These are phyloP conservation scores for Xylaria acuta DNA, from an alignment of 495 filamentous ascomycete genomes.

Conservation along the genomic window DNA sequence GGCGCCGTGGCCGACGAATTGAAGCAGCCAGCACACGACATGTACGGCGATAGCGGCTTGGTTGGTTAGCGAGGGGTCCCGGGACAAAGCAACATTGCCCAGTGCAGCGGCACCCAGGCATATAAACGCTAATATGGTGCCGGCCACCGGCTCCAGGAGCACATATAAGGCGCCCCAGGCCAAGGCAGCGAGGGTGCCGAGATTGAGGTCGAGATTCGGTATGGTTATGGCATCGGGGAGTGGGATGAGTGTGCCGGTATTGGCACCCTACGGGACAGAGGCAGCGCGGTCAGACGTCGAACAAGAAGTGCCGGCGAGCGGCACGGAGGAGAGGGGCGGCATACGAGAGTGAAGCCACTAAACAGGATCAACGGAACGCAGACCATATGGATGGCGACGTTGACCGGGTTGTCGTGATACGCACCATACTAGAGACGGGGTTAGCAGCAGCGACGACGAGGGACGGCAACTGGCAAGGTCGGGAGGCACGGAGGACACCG, in stretches of 20 bases:
- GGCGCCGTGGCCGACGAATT: constrained; percentile 90
- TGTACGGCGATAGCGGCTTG: constrained; percentile 72
- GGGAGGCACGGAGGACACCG: constrained; percentile 2
- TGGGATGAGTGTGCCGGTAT: constrained; percentile 73
- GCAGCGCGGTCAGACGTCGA: constrained; percentile 27
- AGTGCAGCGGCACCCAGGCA: constrained; percentile 75
- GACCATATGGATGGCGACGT: constrained; percentile 86
- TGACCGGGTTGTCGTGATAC: constrained; percentile 90
- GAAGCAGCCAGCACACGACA: constrained; percentile 78
- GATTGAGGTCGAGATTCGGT: constrained; percentile 79
- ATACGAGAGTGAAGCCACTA: constrained; percentile 79
- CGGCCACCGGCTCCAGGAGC: constrained; percentile 92
- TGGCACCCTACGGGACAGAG: constrained; percentile 65
- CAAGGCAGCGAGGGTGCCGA: constrained; percentile 75
- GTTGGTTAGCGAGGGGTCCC: constrained; percentile 70
- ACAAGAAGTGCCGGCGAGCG: constrained; percentile 9
- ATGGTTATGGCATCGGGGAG: constrained; percentile 73
- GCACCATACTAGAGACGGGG: constrained; percentile 76
- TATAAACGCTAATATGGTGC: constrained; percentile 72
- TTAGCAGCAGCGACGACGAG: constrained; percentile 24
- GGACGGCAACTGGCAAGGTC: background rate
- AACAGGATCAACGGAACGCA: constrained; percentile 88
- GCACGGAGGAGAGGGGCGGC: constrained; percentile 25
- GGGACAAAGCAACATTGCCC: constrained; percentile 73
- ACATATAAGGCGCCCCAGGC: constrained; percentile 81